A percentile compares a stretch with the other conserved stretches of the same genome.
phyloP scores from a whole-genome alignment of 2,329 filamentous ascomycete genomes.

The Plectosphaerella sp. region DNA sequence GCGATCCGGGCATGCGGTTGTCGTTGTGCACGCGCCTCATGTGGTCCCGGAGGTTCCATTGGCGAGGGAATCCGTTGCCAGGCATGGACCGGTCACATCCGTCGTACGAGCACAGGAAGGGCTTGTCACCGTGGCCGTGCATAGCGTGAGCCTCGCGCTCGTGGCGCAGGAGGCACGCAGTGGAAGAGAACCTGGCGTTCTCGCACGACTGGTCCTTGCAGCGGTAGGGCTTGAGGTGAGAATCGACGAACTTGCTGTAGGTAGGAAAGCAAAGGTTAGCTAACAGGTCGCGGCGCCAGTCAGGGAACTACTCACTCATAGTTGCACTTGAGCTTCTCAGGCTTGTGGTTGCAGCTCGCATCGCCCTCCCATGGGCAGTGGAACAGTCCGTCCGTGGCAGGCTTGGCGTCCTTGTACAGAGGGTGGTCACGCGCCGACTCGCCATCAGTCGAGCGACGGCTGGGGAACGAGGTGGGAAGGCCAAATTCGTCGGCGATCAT shows the following conservation, averaged over 20 bases:
- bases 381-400: constrained; percentile 73
- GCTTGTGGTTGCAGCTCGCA: constrained; percentile 74
- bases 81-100: constrained; percentile 79
- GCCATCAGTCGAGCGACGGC: constrained; percentile 44
- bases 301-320: constrained; percentile 71
- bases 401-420: constrained; percentile 64
- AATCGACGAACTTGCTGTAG: constrained; percentile 90
- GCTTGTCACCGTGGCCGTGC: constrained; percentile 91
- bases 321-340: constrained; percentile 97
- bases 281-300: neutral
- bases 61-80: constrained; percentile 87
- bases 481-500: constrained; percentile 31
- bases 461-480: constrained; percentile 32
- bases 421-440: constrained; percentile 61
- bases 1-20: constrained; percentile 40
- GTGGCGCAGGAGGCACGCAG: constrained; percentile 88
- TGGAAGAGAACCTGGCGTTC: constrained; percentile 88
- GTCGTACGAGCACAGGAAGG: constrained; percentile 81
- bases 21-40: constrained; percentile 91
- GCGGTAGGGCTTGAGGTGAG: constrained; percentile 91
- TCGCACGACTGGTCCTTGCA: constrained; percentile 85
- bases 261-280: constrained; percentile 19
- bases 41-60: constrained; percentile 95
- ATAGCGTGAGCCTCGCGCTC: constrained; percentile 94
- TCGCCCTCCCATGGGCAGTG: constrained; percentile 85